These are phyloP conservation scores for Salvia splendens DNA, from an alignment of 257 asterid genomes.

Conservation along the genomic window DNA sequence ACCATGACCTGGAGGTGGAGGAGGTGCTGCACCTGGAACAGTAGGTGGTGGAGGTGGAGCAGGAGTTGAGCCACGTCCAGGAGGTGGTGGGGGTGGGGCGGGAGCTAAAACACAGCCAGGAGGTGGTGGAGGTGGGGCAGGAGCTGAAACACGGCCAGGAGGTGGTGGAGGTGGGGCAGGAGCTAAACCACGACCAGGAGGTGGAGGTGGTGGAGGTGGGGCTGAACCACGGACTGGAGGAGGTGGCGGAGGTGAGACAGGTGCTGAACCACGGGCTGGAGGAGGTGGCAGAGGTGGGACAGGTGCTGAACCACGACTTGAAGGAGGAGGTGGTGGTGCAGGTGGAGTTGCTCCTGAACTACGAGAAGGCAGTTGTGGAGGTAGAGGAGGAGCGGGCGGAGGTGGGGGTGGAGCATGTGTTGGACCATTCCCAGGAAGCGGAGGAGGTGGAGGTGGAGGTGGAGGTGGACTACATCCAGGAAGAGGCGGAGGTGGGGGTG, in stretches of 20 bases:
- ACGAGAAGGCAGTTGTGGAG: conserved; percentile 27
- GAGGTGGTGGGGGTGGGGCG: conserved; percentile 44
- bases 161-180: conserved; percentile 44
- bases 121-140: conserved; percentile 55
- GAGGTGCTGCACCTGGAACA: conserved; percentile 37
- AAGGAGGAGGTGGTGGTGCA: neutral
- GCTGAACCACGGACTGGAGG: conserved; percentile 30
- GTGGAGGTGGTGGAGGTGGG: conserved; percentile 48
- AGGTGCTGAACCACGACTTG: conserved; percentile 21
- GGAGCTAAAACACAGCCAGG: conserved; percentile 36
- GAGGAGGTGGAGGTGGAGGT: conserved; percentile 38
- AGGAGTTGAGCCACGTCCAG: conserved; percentile 37
- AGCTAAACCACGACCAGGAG: conserved; percentile 29
- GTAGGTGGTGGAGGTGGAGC: conserved; percentile 58
- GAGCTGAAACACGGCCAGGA: conserved; percentile 34
- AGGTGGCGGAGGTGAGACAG: conserved; percentile 42
- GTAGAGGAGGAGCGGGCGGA: conserved; percentile 27
- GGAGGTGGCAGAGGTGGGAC: conserved; percentile 36
- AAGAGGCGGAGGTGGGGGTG: conserved; percentile 31
- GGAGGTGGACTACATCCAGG: conserved; percentile 9
- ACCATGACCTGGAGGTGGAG: conserved; percentile 46
- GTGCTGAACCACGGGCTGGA: conserved; percentile 25
- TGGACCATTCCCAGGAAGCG: conserved; percentile 23
- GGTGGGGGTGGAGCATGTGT: conserved; percentile 25
- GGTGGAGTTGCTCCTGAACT: conserved; percentile 30